These are phyloP conservation scores for Candida peoriensis DNA, from an alignment of 805 yeast species.

Conservation along the genomic window DNA sequence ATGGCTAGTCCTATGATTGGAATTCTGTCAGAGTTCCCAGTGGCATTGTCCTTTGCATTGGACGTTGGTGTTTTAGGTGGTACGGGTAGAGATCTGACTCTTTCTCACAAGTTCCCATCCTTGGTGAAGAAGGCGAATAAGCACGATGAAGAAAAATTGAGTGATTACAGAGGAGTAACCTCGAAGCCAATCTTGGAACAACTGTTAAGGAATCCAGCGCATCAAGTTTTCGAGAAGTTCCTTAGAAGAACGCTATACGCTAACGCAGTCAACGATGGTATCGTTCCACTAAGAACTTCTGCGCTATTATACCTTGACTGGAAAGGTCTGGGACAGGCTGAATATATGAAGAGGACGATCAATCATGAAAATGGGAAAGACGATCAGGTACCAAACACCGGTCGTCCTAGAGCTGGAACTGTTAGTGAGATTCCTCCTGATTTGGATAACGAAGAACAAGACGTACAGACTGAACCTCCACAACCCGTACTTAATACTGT, in stretches of 20 bases:
- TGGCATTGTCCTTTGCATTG: slow-evolving; percentile 75
- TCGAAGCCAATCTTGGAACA: slow-evolving; percentile 65
- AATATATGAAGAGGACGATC: slow-evolving; percentile 18
- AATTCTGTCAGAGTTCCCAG: slow-evolving; percentile 81
- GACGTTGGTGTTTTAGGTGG: slow-evolving; percentile 88
- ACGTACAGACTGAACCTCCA: too few species aligned
- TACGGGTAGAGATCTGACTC: slow-evolving; percentile 87
- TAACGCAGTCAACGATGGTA: slow-evolving; percentile 88
- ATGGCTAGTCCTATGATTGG: slow-evolving; percentile 90
- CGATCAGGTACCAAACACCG: not conserved
- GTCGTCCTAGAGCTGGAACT: slow-evolving; percentile 23
- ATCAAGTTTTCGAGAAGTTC: slow-evolving; percentile 57
- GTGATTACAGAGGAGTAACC: slow-evolving; percentile 14
- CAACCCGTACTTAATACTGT: too few species aligned
- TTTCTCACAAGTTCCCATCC: slow-evolving; percentile 37
- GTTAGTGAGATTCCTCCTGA: slow-evolving; percentile 9
- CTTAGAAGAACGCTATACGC: slow-evolving; percentile 78
- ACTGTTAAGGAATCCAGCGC: slow-evolving; percentile 73
- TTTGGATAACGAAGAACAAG: too few species aligned
- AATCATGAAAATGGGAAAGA: slow-evolving; percentile 1
- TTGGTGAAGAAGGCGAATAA: slow-evolving; percentile 11
- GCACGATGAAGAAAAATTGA: not conserved
- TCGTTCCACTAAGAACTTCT: slow-evolving; percentile 89
- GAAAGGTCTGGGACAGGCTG: slow-evolving; percentile 58
- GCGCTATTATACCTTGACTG: slow-evolving; percentile 84